These are phyloP conservation scores for Loxodes magnus DNA, from an alignment of 73 alveolate species.

Conservation along the genomic window DNA sequence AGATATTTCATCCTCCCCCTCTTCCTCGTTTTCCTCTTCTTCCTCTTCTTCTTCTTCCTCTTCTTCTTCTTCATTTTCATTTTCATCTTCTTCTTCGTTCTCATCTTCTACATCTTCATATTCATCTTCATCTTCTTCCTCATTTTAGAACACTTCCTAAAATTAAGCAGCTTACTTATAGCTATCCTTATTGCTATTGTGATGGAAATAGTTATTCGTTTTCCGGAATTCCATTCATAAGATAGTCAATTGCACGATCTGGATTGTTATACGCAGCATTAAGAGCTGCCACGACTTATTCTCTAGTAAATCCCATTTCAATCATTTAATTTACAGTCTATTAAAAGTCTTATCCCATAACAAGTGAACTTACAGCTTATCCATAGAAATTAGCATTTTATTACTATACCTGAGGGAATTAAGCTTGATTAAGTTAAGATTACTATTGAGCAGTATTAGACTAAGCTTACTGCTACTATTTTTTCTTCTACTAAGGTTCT, in stretches of 20 bases:
- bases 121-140: background rate
- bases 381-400: no score
- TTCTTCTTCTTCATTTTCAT: constrained; percentile 29
- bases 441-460: no score
- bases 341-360: constrained; percentile 26
- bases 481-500: constrained; percentile 20
- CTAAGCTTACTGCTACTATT: no score
- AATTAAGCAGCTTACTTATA: no score
- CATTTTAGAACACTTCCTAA: no score
- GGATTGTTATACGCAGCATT: constrained; percentile 59
- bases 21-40: no score
- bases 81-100: background rate
- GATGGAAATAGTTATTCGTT: no score
- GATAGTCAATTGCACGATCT: constrained; percentile 54
- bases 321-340: constrained; percentile 23
- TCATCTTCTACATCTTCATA: background rate
- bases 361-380: constrained; percentile 15
- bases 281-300: constrained; percentile 34
- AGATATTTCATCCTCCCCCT: no score
- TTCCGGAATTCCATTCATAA: constrained; percentile 42
- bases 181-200: no score
- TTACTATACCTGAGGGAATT: constrained; percentile 8
- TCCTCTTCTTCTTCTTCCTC: no score
- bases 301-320: constrained; percentile 37
- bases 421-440: no score